These are phyloP conservation scores for Hanseniaspora nectarophila DNA, from an alignment of 805 yeast species.

Conservation along the genomic window DNA sequence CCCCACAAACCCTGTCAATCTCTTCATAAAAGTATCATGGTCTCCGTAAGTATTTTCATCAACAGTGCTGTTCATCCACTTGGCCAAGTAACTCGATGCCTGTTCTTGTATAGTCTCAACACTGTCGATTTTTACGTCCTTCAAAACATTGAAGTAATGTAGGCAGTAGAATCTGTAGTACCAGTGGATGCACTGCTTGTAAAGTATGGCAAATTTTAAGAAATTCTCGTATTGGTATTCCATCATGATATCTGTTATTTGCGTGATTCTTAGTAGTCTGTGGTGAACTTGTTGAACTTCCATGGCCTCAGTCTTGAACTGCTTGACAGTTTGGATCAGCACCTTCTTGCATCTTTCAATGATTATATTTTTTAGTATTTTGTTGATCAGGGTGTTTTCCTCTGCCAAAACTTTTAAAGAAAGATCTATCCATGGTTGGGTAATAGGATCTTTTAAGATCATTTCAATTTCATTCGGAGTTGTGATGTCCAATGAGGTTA, in stretches of 20 bases:
- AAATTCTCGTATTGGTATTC: slow-evolving; percentile 52
- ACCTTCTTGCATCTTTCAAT: slow-evolving; percentile 66
- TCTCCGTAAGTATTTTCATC: slow-evolving; percentile 1
- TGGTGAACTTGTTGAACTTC: slow-evolving; percentile 69
- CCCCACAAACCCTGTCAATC: background rate
- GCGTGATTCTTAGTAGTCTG: slow-evolving; percentile 49
- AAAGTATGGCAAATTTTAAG: slow-evolving; percentile 62
- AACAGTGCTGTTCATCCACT: background rate
- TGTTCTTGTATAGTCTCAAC: slow-evolving; percentile 25
- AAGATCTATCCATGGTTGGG: background rate
- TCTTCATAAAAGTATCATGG: background rate
- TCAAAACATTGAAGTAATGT: slow-evolving; percentile 61
- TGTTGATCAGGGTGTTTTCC: slow-evolving; percentile 23
- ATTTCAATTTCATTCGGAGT: slow-evolving; percentile 8
- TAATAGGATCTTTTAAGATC: background rate
- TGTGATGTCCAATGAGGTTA: slow-evolving; percentile 16
- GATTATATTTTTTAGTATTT: slow-evolving; percentile 46
- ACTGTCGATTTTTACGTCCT: background rate
- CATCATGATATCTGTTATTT: slow-evolving; percentile 46
- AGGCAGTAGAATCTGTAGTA: slow-evolving; percentile 71
- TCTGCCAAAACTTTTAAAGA: background rate
- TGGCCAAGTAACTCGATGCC: slow-evolving; percentile 6
- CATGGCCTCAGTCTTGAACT: slow-evolving; percentile 41
- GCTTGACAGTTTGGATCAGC: slow-evolving; percentile 51
- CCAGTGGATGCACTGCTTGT: slow-evolving; percentile 84